Conservation (phyloP, 768 basidiomycete species). For the Tephrocybe sp. region DNA sequence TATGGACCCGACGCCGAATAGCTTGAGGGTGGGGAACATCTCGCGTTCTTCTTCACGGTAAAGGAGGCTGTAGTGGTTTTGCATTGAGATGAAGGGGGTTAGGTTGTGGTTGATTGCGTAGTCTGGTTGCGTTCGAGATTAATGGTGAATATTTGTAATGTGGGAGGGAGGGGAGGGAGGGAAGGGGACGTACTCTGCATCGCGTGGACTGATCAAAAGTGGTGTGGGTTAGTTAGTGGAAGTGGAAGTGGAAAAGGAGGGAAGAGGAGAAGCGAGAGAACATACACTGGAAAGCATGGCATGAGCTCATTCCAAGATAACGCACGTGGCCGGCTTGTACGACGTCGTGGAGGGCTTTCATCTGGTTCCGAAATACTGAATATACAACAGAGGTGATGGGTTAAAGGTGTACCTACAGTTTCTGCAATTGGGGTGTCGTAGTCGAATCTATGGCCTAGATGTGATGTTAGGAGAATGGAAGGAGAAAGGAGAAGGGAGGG, state of each 20-base stretch:
- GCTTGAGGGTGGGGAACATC: conserved; percentile 61
- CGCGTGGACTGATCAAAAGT: conserved; percentile 39
- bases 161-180: not conserved
- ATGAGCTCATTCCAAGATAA: conserved; percentile 60
- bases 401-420: conserved; percentile 35
- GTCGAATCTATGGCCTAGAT: conserved; percentile 55
- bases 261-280: not conserved
- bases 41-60: conserved; percentile 70
- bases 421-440: conserved; percentile 58
- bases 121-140: conserved; percentile 30
- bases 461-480: not conserved
- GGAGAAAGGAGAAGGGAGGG: not conserved
- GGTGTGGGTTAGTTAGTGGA: not conserved
- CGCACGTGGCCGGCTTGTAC: conserved; percentile 63
- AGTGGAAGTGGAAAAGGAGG: not conserved
- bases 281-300: conserved; percentile 56
- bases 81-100: conserved; percentile 69
- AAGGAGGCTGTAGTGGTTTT: conserved; percentile 61
- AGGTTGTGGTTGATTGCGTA: conserved; percentile 60
- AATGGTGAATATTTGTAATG: not conserved
- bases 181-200: conserved; percentile 47
- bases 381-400: not conserved
- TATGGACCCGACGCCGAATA: conserved; percentile 54
- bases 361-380: conserved; percentile 30
- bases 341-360: conserved; percentile 72